phyloP scores from a whole-genome alignment of 2,329 filamentous ascomycete species.

The Fusarium continuum region DNA sequence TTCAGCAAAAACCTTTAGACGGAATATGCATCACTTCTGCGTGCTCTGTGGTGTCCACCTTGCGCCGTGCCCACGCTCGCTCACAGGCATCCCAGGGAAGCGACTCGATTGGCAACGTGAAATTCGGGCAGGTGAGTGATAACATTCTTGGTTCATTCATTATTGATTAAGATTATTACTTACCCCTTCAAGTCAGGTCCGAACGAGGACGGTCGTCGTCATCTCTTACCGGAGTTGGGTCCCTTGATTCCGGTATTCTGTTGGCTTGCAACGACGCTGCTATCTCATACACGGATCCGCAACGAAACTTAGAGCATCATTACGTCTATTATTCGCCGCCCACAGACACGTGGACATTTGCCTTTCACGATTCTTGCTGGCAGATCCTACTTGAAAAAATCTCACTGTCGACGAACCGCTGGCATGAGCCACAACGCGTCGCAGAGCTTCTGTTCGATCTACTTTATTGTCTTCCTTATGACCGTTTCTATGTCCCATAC shows the following conservation, averaged over 20 bases:
- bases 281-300: background rate
- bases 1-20: too few relatives aligned
- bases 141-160: background rate
- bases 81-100: too few relatives aligned
- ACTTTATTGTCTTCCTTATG: background rate
- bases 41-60: background rate
- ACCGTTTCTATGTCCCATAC: background rate
- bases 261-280: background rate
- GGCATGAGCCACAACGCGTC: background rate
- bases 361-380: background rate
- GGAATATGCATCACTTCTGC: constrained; percentile 1
- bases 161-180: too few relatives aligned
- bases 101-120: background rate
- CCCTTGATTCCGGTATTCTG: background rate
- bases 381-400: background rate
- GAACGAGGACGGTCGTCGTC: background rate
- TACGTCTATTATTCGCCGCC: too few relatives aligned
- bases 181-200: background rate
- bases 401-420: background rate
- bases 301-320: background rate
- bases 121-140: background rate
- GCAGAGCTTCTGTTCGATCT: background rate
- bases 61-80: background rate
- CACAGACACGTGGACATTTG: too few relatives aligned
- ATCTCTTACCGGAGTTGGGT: background rate